Percentiles rank a stretch among this genome's conserved stretches.
Evolutionary conservation across 2,329 filamentous ascomycete genomes (phyloP).

Genomic region (Stachybotrys elegans): DNA sequence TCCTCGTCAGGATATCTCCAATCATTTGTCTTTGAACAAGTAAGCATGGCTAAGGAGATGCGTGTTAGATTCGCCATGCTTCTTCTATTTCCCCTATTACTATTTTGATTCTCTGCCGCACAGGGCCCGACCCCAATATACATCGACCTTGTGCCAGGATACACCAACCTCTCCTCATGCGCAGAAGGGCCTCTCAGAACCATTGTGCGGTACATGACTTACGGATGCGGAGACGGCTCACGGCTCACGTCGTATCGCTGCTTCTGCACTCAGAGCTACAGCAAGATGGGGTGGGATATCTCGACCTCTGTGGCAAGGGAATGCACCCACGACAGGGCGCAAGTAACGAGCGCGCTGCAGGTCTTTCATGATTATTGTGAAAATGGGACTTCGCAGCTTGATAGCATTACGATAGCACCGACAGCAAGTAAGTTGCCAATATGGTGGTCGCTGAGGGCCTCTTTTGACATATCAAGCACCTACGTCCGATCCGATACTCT

Average conservation of each 20-base stretch:
- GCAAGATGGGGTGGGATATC: not conserved
- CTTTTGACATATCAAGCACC: too few relatives aligned
- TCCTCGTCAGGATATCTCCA: too few relatives aligned
- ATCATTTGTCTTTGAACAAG: too few relatives aligned
- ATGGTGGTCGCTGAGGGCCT: too few relatives aligned
- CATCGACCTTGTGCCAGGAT: not conserved
- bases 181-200: not conserved
- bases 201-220: not conserved
- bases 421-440: too few relatives aligned
- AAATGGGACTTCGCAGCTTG: not conserved
- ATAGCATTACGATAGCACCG: too few relatives aligned
- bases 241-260: not conserved
- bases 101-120: not conserved
- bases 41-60: too few relatives aligned
- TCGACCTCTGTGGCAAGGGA: not conserved
- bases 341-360: not conserved
- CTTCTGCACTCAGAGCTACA: not conserved
- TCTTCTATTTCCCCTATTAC: too few relatives aligned
- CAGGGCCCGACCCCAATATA: not conserved
- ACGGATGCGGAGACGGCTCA: not conserved
- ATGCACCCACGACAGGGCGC: not conserved
- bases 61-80: too few relatives aligned
- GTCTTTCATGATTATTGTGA: not conserved
- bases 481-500: too few relatives aligned
- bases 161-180: not conserved